phyloP scores from a whole-genome alignment of 441 rosid genomes.

The Pelargonium citronellum region DNA sequence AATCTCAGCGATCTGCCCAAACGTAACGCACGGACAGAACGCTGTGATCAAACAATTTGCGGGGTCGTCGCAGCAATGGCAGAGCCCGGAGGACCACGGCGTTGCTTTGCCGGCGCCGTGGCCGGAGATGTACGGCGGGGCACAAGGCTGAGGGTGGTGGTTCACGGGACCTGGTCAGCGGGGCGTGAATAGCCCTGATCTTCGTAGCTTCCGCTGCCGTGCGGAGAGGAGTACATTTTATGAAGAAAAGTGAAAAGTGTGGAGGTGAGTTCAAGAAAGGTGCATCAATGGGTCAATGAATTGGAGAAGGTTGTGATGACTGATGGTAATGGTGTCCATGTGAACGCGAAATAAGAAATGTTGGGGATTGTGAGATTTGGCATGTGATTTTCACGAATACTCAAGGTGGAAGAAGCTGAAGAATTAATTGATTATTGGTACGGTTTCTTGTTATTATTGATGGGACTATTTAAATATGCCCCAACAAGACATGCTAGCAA shows the following conservation, averaged over 20 bases:
- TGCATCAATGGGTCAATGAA: too few relatives aligned
- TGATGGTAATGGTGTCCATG: too few relatives aligned
- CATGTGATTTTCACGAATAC: too few relatives aligned
- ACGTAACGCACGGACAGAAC: conserved; percentile 35
- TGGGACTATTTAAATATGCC: too few relatives aligned
- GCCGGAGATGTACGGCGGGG: conserved; percentile 16
- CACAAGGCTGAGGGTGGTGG: conserved; percentile 21
- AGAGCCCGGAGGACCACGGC: conserved; percentile 35
- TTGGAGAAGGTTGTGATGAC: too few relatives aligned
- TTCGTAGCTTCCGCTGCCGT: conserved; percentile 28
- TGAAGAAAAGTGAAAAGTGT: conserved; percentile 11
- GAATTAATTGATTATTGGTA: too few relatives aligned
- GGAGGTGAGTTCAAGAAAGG: too few relatives aligned
- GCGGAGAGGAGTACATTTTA: conserved; percentile 23
- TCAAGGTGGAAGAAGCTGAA: too few relatives aligned
- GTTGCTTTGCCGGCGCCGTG: conserved; percentile 13
- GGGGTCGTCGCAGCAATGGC: conserved; percentile 32
- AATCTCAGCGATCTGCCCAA: conserved; percentile 37
- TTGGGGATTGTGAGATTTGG: too few relatives aligned
- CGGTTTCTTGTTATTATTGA: too few relatives aligned
- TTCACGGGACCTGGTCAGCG: conserved; percentile 21
- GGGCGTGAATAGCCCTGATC: conserved; percentile 27
- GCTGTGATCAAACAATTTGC: conserved; percentile 29
- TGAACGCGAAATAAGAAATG: too few relatives aligned
- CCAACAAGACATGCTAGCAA: too few relatives aligned